phyloP scores from a whole-genome alignment of 2,329 filamentous ascomycete species.

The Scedosporium apiospermum region DNA sequence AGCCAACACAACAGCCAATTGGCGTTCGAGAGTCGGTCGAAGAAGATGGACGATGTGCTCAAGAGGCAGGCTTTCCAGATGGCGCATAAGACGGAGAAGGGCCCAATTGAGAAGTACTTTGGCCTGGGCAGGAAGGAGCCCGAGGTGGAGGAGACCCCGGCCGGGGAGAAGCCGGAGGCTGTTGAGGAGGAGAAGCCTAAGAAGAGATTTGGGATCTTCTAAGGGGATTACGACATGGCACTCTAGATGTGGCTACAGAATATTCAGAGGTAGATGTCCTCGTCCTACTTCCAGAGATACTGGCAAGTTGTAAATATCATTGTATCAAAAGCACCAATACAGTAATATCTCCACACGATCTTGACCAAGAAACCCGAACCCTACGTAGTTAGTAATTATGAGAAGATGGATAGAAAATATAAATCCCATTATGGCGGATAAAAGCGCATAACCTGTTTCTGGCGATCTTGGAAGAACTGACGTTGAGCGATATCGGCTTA shows the following conservation, averaged over 20 bases:
- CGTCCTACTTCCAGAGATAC: not conserved
- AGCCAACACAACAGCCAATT: slow-evolving; percentile 59
- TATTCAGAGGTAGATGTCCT: not conserved
- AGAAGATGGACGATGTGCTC: slow-evolving; percentile 72
- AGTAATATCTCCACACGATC: not conserved
- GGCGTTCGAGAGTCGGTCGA: slow-evolving; percentile 62
- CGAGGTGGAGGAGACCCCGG: slow-evolving; percentile 20
- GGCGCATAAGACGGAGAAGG: slow-evolving; percentile 69
- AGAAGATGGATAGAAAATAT: no score
- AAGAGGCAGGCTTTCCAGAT: slow-evolving; percentile 81
- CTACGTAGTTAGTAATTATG: no score
- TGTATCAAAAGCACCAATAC: not conserved
- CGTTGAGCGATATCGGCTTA: not conserved
- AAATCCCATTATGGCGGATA: no score
- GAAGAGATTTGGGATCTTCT: slow-evolving; percentile 83
- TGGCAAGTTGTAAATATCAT: slow-evolving; percentile 8
- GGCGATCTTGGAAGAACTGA: no score
- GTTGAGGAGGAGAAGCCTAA: slow-evolving; percentile 35
- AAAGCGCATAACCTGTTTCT: no score
- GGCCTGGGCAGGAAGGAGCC: slow-evolving; percentile 24
- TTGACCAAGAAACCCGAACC: no score
- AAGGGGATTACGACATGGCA: slow-evolving; percentile 11
- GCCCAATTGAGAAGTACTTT: slow-evolving; percentile 40
- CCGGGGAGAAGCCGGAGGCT: slow-evolving; percentile 17
- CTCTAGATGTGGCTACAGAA: not conserved